phyloP scores from a whole-genome alignment of 495 filamentous ascomycete species.

The Saxophila tyrrhenica region DNA sequence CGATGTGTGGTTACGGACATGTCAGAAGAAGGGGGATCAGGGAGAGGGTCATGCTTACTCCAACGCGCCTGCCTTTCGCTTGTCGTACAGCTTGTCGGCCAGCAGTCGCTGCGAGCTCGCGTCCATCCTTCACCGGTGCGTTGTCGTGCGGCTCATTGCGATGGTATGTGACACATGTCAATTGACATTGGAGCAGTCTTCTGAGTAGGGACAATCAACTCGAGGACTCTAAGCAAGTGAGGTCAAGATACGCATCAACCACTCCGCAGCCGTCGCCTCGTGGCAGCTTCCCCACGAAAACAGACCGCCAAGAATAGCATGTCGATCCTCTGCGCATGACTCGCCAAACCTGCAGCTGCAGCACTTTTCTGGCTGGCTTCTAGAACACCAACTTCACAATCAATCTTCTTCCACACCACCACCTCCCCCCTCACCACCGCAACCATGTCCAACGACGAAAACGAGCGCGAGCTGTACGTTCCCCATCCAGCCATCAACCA shows the following conservation, averaged over 20 bases:
- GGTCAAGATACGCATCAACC: no score
- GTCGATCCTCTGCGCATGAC: neutral
- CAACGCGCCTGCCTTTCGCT: constrained; percentile 87
- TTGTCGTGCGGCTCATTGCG: no score
- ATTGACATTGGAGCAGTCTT: no score
- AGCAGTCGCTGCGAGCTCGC: constrained; percentile 74
- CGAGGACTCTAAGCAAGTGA: no score
- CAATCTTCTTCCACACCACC: neutral
- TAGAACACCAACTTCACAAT: no score
- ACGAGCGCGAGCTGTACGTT: constrained; percentile 10
- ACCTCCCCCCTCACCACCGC: neutral
- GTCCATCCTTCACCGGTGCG: constrained; percentile 77
- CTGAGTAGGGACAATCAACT: no score
- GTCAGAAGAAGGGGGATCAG: neutral
- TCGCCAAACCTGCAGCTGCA: no score
- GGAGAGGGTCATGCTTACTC: constrained; percentile 59
- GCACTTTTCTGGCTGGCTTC: no score
- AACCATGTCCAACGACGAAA: constrained; percentile 8
- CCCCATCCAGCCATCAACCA: neutral
- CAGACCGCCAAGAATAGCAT: no score
- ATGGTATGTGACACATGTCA: no score
- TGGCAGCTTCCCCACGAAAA: neutral
- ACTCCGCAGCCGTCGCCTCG: no score
- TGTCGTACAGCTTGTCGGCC: constrained; percentile 97
- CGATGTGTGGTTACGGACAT: neutral